Percentiles rank a stretch among this genome's conserved stretches.
Conservation (phyloP, 1,284 basidiomycete genomes). For the Naganishia cerealis region DNA sequence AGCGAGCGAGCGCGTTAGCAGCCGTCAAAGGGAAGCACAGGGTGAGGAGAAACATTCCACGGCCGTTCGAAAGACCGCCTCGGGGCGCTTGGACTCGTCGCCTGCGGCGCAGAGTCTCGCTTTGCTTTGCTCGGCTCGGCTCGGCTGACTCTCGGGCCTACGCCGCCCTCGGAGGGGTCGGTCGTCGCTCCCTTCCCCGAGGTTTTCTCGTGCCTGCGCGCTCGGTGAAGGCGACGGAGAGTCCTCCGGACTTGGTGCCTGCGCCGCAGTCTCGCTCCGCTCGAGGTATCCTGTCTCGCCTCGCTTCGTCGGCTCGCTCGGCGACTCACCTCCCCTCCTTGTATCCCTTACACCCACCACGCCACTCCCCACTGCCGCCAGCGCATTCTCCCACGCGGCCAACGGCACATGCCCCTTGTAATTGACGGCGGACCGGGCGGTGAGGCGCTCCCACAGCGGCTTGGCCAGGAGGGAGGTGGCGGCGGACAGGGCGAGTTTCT, state of each 20-base stretch:
- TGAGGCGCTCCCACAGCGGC: constrained; percentile 19
- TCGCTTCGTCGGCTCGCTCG: neutral
- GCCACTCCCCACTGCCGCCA: constrained; percentile 83
- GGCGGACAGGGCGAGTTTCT: constrained; percentile 13
- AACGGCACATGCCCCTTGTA: constrained; percentile 78
- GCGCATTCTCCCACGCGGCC: constrained; percentile 74
- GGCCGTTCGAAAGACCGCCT: neutral
- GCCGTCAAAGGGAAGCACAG: no score
- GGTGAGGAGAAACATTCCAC: no score
- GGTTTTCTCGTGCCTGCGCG: no score
- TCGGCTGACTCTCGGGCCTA: no score
- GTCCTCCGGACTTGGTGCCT: neutral
- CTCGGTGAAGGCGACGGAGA: neutral
- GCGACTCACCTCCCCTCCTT: constrained; percentile 71
- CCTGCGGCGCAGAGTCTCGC: no score
- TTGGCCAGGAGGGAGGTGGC: constrained; percentile 16
- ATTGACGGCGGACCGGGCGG: constrained; percentile 37
- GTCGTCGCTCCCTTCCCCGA: no score
- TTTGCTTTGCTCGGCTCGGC: no score
- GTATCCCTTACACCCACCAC: constrained; percentile 80
- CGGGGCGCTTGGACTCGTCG: neutral
- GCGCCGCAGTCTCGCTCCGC: neutral
- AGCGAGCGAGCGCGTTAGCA: neutral
- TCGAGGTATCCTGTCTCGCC: neutral
- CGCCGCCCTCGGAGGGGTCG: no score